Conservation (phyloP, 176 grass and related monocot genomes). For the Pontederia crassipes region DNA sequence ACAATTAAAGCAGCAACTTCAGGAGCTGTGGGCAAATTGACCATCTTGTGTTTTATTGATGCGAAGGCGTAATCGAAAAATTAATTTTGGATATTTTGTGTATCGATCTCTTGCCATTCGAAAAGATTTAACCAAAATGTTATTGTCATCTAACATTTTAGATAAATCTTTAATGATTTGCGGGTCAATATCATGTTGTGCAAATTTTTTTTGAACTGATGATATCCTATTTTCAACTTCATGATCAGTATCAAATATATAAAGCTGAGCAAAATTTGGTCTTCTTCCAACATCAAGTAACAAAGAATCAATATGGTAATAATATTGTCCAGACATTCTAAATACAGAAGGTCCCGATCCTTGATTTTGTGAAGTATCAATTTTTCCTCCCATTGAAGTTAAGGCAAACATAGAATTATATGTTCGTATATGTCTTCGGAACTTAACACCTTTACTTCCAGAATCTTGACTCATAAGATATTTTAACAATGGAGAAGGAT, state of each 20-base stretch:
- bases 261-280: conserved; percentile 13
- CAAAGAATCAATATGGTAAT: conserved; percentile 20
- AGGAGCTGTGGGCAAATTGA: conserved; percentile 1
- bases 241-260: background rate
- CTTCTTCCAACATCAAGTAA: conserved; percentile 1
- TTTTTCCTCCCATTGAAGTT: conserved; percentile 13
- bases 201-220: background rate
- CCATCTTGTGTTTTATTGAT: conserved; percentile 3
- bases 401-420: conserved; percentile 30
- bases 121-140: conserved; percentile 22
- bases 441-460: background rate
- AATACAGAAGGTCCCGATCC: conserved; percentile 2
- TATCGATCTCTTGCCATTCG: conserved; percentile 26
- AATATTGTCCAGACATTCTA: conserved; percentile 5
- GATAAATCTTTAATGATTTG: conserved; percentile 6
- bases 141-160: conserved; percentile 24
- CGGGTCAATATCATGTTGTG: background rate
- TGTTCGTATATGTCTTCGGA: conserved; percentile 3
- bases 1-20: conserved; percentile 13
- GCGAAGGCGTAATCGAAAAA: background rate
- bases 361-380: background rate
- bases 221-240: conserved; percentile 19
- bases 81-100: background rate
- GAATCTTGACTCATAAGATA: no score
- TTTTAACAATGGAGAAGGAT: no score